phyloP scores from a whole-genome alignment of 23 red algal genomes.

The Cyanidiococcus yangmingshanensis region DNA sequence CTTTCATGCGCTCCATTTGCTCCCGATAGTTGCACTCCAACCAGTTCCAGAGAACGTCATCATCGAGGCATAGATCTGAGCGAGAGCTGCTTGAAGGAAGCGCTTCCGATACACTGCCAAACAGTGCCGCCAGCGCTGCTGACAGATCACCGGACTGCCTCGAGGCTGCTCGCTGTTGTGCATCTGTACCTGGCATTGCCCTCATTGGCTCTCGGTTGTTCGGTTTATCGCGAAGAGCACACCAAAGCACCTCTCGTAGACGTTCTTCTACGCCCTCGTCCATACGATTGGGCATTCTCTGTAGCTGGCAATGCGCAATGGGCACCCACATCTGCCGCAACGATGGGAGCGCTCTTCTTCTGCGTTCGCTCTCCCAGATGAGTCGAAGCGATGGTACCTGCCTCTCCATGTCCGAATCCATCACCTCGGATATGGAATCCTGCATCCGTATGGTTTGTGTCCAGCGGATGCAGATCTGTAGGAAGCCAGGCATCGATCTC shows the following conservation, averaged over 20 bases:
- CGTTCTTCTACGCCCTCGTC: background rate
- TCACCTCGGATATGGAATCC: too few relatives aligned
- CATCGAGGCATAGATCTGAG: background rate
- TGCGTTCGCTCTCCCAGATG: constrained; percentile 17
- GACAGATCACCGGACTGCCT: background rate
- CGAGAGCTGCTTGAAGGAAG: background rate
- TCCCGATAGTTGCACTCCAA: background rate
- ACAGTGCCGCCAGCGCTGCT: background rate
- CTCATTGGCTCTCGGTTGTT: too few relatives aligned
- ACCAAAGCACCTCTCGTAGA: background rate
- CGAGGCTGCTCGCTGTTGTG: background rate
- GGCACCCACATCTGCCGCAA: constrained; percentile 8
- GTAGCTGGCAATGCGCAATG: background rate
- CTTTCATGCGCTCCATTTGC: background rate
- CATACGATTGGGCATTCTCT: background rate
- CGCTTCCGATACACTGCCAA: background rate
- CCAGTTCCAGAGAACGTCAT: background rate
- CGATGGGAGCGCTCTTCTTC: background rate
- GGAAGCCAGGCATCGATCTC: constrained; percentile 48
- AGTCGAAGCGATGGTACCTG: constrained; percentile 4
- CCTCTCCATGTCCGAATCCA: background rate
- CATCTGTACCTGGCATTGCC: background rate
- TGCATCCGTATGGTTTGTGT: too few relatives aligned
- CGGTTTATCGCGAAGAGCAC: background rate
- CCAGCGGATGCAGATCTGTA: constrained; percentile 45